phyloP scores from a whole-genome alignment of 2,329 filamentous ascomycete species.

The Fusarium tuaranense region DNA sequence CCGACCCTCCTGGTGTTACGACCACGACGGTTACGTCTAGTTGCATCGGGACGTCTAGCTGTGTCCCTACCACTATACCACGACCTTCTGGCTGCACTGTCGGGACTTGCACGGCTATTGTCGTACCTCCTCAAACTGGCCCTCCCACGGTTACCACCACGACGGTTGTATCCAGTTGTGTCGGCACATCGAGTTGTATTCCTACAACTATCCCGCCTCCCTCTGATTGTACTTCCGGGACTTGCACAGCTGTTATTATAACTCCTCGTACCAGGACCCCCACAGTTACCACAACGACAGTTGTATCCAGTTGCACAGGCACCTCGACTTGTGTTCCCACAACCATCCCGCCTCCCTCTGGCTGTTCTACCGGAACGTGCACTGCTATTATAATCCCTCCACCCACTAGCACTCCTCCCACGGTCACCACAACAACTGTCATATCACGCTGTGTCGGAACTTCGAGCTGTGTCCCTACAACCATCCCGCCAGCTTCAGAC shows the following conservation, averaged over 20 bases:
- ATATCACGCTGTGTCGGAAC: neutral
- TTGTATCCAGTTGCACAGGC: neutral
- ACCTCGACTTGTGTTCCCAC: neutral
- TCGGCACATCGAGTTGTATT: neutral
- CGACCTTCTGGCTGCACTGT: no score
- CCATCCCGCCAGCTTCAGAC: neutral
- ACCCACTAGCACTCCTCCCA: neutral
- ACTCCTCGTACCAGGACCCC: neutral
- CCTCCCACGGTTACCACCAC: neutral
- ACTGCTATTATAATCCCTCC: neutral
- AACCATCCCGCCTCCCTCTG: neutral
- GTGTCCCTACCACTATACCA: no score
- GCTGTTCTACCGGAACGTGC: neutral
- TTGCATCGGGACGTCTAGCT: no score
- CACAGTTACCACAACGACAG: neutral
- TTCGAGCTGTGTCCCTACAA: neutral
- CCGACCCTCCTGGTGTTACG: no score
- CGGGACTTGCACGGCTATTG: no score
- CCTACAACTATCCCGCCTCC: neutral
- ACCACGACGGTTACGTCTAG: no score
- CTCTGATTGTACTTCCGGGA: neutral
- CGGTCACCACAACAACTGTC: neutral
- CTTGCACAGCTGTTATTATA: neutral
- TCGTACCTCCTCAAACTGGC: no score
- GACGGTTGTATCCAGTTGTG: neutral